Conservation (phyloP, 2,329 filamentous ascomycete species). For the Neospermospora avenae region DNA sequence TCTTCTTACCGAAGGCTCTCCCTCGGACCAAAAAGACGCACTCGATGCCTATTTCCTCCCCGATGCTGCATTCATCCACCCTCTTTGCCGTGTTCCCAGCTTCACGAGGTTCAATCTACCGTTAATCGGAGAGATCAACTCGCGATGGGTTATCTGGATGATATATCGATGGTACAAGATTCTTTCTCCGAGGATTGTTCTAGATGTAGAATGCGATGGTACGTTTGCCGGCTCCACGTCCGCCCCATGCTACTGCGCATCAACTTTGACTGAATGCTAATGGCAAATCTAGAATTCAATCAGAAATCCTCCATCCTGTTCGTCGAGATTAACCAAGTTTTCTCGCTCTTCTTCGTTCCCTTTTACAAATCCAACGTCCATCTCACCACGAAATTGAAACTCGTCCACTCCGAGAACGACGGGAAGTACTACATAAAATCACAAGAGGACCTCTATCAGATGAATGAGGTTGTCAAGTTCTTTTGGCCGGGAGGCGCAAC, state of each 20-base stretch:
- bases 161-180: conserved; percentile 86
- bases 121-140: conserved; percentile 48
- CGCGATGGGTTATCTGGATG: conserved; percentile 61
- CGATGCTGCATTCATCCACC: conserved; percentile 72
- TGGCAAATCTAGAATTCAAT: conserved; percentile 58
- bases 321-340: conserved; percentile 69
- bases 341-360: conserved; percentile 74
- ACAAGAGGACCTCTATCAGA: conserved; percentile 82
- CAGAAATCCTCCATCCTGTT: conserved; percentile 64
- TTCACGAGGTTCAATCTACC: conserved; percentile 44
- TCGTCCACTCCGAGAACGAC: conserved; percentile 44
- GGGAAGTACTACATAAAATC: conserved; percentile 65
- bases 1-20: conserved; percentile 63
- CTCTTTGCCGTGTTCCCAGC: conserved; percentile 67
- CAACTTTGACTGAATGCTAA: too few relatives aligned
- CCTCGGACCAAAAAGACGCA: conserved; percentile 60
- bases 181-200: conserved; percentile 68
- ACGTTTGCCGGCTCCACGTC: conserved; percentile 20
- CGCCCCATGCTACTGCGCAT: too few relatives aligned
- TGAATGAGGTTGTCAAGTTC: conserved; percentile 73
- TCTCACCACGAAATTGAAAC: conserved; percentile 65
- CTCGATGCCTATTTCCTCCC: conserved; percentile 72
- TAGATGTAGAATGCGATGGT: conserved; percentile 61
- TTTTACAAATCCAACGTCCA: conserved; percentile 67
- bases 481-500: conserved; percentile 57